A percentile compares a stretch with the other conserved stretches of the same genome.
These are phyloP conservation scores for Passiflora organensis DNA, from an alignment of 345 rosid species.

Conservation along the genomic window DNA sequence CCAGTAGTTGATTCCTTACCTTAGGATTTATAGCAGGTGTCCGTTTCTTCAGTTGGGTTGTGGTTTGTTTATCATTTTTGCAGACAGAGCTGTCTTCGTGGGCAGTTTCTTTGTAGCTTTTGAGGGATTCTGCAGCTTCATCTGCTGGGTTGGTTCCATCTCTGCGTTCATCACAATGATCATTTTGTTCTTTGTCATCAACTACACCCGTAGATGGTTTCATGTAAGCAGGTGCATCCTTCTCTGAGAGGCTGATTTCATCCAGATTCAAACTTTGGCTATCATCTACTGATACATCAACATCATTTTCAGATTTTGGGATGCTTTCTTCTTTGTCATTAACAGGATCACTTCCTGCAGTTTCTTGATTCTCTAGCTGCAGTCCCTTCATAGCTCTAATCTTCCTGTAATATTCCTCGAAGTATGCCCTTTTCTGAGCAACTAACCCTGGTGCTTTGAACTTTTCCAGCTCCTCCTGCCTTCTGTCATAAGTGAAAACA, in stretches of 20 bases:
- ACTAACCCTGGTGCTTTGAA: slow-evolving; percentile 24
- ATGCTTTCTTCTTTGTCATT: not conserved
- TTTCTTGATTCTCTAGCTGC: slow-evolving; percentile 10
- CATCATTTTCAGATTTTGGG: not conserved
- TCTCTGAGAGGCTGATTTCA: slow-evolving; percentile 3
- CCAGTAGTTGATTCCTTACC: slow-evolving; percentile 8
- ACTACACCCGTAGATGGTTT: not conserved
- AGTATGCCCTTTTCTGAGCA: slow-evolving; percentile 28
- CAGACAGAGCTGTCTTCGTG: not conserved
- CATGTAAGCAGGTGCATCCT: not conserved
- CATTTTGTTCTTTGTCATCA: not conserved
- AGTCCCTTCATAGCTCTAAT: slow-evolving; percentile 20
- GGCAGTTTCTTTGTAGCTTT: not conserved
- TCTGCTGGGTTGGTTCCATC: not conserved
- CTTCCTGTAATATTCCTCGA: slow-evolving; percentile 24
- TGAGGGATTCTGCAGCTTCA: not conserved
- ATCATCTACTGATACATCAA: not conserved
- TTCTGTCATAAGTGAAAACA: slow-evolving; percentile 20
- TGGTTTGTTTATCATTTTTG: not conserved
- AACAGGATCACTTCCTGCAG: not conserved
- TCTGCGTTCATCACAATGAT: not conserved
- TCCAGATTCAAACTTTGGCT: not conserved
- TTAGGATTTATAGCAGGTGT: slow-evolving; percentile 1
- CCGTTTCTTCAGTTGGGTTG: slow-evolving; percentile 3
- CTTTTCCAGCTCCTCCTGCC: slow-evolving; percentile 20